Conservation (phyloP, 768 basidiomycete genomes). For the Boletus rubescentipes region DNA sequence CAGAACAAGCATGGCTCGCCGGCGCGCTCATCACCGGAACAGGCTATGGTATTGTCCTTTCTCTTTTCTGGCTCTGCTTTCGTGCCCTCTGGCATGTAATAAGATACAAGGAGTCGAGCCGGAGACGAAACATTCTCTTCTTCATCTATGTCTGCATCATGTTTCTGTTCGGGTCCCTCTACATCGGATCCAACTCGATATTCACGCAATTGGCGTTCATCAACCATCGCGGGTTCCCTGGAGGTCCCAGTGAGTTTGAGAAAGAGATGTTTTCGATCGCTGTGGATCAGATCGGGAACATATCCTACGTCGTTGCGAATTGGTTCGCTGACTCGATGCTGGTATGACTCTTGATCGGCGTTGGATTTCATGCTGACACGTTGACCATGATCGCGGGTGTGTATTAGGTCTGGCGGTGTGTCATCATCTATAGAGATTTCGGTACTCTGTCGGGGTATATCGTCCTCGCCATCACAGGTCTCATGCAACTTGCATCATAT, state of each 20-base stretch:
- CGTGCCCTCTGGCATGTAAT: slow-evolving; percentile 18
- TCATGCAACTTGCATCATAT: slow-evolving; percentile 27
- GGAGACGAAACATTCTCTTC: slow-evolving; percentile 20
- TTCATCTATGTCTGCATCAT: slow-evolving; percentile 23
- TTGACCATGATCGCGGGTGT: background rate
- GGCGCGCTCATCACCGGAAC: slow-evolving; percentile 26
- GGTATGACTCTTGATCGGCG: slow-evolving; percentile 5
- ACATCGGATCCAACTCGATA: slow-evolving; percentile 25
- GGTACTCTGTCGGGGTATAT: slow-evolving; percentile 8
- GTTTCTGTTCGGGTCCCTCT: slow-evolving; percentile 26
- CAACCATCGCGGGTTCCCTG: slow-evolving; percentile 26
- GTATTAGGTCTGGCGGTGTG: slow-evolving; percentile 30
- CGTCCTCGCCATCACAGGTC: slow-evolving; percentile 18
- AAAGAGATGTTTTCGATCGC: slow-evolving; percentile 29
- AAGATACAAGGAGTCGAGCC: slow-evolving; percentile 13
- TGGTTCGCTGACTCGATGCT: slow-evolving; percentile 29
- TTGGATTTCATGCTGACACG: background rate
- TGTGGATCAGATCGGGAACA: slow-evolving; percentile 24
- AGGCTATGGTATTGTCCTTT: slow-evolving; percentile 27
- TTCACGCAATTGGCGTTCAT: slow-evolving; percentile 33
- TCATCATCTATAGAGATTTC: slow-evolving; percentile 27
- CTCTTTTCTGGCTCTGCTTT: slow-evolving; percentile 26
- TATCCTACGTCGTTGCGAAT: slow-evolving; percentile 28
- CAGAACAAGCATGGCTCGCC: slow-evolving; percentile 30
- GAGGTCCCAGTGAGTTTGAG: slow-evolving; percentile 25